These are phyloP conservation scores for Rubroboletus pulcherrimus DNA, from an alignment of 768 basidiomycete species.

Conservation along the genomic window DNA sequence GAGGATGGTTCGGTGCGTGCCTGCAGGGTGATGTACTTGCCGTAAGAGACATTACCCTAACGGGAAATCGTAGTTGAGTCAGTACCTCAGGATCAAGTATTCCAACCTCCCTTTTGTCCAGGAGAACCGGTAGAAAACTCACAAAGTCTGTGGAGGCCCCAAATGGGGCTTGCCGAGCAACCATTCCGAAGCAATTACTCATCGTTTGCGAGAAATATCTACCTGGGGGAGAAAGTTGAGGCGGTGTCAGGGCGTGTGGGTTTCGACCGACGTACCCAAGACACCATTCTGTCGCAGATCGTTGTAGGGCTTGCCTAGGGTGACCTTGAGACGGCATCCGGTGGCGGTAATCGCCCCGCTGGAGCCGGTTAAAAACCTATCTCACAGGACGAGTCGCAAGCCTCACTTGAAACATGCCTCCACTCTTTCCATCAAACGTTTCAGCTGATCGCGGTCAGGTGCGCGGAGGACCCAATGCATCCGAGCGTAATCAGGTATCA, in stretches of 20 bases:
- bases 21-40: slow-evolving; percentile 35
- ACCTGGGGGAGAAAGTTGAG: slow-evolving; percentile 36
- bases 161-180: slow-evolving; percentile 33
- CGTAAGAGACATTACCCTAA: slow-evolving; percentile 74
- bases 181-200: slow-evolving; percentile 42
- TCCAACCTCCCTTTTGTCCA: background rate
- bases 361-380: slow-evolving; percentile 9
- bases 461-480: slow-evolving; percentile 74
- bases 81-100: background rate
- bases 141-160: slow-evolving; percentile 78
- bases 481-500: slow-evolving; percentile 79
- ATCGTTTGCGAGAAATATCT: slow-evolving; percentile 49
- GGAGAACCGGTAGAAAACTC: slow-evolving; percentile 26
- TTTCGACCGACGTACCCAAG: slow-evolving; percentile 40
- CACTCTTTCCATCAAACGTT: slow-evolving; percentile 53
- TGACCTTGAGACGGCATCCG: slow-evolving; percentile 48
- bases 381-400: background rate
- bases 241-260: background rate
- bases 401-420: slow-evolving; percentile 69
- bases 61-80: slow-evolving; percentile 15
- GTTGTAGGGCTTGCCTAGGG: slow-evolving; percentile 41
- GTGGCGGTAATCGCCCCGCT: slow-evolving; percentile 70
- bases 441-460: slow-evolving; percentile 55
- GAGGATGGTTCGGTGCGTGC: slow-evolving; percentile 11
- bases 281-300: slow-evolving; percentile 58